These are phyloP conservation scores for Murraya paniculata DNA, from an alignment of 345 rosid genomes.

Conservation along the genomic window DNA sequence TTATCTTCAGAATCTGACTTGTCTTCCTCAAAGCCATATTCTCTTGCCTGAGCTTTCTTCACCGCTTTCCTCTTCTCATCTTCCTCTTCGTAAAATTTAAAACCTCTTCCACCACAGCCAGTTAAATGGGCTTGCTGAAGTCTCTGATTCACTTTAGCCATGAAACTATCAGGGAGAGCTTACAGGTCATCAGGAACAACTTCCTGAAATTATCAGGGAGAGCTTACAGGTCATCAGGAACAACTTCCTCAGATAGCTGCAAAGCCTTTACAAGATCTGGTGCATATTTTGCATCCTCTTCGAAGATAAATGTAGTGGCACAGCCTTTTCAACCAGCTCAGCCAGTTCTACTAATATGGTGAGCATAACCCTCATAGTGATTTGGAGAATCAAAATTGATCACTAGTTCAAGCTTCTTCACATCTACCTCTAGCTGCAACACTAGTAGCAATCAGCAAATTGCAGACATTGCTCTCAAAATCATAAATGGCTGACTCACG, in stretches of 20 bases:
- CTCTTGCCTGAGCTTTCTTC: conserved; percentile 93
- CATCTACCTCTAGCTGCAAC: conserved; percentile 97
- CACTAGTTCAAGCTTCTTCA: conserved; percentile 94
- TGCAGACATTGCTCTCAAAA: conserved; percentile 91
- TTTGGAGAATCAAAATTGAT: conserved; percentile 88
- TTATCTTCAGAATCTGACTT: conserved; percentile 94
- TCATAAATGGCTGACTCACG: conserved; percentile 90
- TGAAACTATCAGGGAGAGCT: conserved; percentile 82
- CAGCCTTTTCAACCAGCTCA: conserved; percentile 96
- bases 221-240: conserved; percentile 84
- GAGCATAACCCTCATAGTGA: conserved; percentile 96
- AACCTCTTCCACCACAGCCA: conserved; percentile 98
- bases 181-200: too few relatives aligned
- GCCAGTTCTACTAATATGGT: conserved; percentile 97
- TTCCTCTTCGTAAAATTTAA: conserved; percentile 96
- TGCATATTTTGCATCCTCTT: conserved; percentile 91
- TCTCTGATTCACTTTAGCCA: conserved; percentile 92
- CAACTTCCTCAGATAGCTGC: conserved; percentile 94
- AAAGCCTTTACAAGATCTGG: conserved; percentile 95
- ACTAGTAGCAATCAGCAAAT: conserved; percentile 85
- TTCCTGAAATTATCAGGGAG: conserved; percentile 82
- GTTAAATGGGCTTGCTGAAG: conserved; percentile 97
- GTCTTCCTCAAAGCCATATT: conserved; percentile 96
- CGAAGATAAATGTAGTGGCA: conserved; percentile 88
- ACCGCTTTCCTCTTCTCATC: conserved; percentile 93